Conservation (phyloP, 2,329 filamentous ascomycete genomes). For the Fragosphaeria purpurea region DNA sequence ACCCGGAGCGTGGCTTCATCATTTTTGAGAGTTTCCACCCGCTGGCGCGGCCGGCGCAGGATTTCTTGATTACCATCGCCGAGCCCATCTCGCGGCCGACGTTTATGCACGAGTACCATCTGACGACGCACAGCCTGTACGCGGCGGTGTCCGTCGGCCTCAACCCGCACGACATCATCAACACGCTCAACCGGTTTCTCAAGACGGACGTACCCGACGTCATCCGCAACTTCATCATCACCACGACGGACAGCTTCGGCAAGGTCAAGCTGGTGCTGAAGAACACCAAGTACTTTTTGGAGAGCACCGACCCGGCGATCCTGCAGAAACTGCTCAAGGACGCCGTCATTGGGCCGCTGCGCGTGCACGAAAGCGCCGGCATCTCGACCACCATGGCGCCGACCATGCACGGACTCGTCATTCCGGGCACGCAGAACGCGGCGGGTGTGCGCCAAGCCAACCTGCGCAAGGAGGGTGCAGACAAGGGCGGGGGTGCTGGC, state of each 20-base stretch:
- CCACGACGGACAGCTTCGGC: conserved; percentile 81
- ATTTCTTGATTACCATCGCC: conserved; percentile 90
- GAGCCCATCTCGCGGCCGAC: conserved; percentile 87
- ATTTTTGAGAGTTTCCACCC: conserved; percentile 92
- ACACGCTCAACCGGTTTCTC: conserved; percentile 74
- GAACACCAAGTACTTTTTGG: conserved; percentile 88
- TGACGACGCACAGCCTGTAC: conserved; percentile 87
- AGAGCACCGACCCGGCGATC: conserved; percentile 80
- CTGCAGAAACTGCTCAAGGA: conserved; percentile 82
- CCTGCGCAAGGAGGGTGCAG: conserved; percentile 2
- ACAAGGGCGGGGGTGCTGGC: not conserved
- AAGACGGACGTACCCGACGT: conserved; percentile 80
- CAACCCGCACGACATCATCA: conserved; percentile 79
- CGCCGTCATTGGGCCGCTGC: conserved; percentile 66
- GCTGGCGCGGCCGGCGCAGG: conserved; percentile 74
- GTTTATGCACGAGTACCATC: conserved; percentile 84
- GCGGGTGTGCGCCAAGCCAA: conserved; percentile 71
- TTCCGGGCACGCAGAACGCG: conserved; percentile 88
- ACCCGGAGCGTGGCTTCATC: conserved; percentile 74
- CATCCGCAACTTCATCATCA: conserved; percentile 66
- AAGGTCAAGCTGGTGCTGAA: conserved; percentile 94
- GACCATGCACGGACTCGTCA: conserved; percentile 78
- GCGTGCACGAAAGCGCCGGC: conserved; percentile 54
- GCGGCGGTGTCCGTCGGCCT: conserved; percentile 92
- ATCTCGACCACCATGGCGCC: conserved; percentile 75